Evolutionary conservation across 2,329 filamentous ascomycete genomes (phyloP), one percentile per base, ranked within the genome.

Genomic region (Microcyclosporella mali): DNA sequence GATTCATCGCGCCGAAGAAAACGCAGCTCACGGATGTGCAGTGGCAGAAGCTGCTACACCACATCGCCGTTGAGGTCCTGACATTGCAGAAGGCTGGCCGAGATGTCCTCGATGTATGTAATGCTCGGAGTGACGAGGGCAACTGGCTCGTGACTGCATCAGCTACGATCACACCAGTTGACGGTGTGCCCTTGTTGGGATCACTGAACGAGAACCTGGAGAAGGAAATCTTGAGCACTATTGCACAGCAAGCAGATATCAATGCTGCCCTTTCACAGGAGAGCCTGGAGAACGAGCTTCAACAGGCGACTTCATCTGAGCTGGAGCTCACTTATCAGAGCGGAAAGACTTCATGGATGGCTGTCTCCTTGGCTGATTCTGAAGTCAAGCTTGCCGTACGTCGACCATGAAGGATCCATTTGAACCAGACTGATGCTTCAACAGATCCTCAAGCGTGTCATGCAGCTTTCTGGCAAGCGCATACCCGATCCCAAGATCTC

Each of bases 371-470:
- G 19, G 61, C 67, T 14, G 75, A 86, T 52, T 65, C 70, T 1
- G 63, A 70, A 31, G 60, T 85, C 51, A 88, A 85, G 61, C 89
- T 92, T 70, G 79, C 81, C 44, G 86, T 92, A 75, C 51, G 82
- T 73, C 12, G n/a, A n/a, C 4, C 4, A 32, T 12, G 12, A 12
- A 32, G 6, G 12, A 32, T 6, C 4, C 12, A n/a, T 6, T 12
- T 4, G 30, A 32, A 6, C n/a, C 6, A 32, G 6, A 12, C 30
- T 14, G 12, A 32, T 16, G 4, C 30, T 32, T 16, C n/a, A 12
- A 18, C 53, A 95, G 89, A 74, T 92, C 52, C 70, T 82, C 57
- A 94, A 95, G 69, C 82, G 87, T 46, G 70, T 88, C 48, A 79
- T 84, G 63, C 85, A 92, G 63, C 73, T 94, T 47, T 89, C 84